Conservation (phyloP, 2,329 filamentous ascomycete genomes). For the Lachnellula arida region DNA sequence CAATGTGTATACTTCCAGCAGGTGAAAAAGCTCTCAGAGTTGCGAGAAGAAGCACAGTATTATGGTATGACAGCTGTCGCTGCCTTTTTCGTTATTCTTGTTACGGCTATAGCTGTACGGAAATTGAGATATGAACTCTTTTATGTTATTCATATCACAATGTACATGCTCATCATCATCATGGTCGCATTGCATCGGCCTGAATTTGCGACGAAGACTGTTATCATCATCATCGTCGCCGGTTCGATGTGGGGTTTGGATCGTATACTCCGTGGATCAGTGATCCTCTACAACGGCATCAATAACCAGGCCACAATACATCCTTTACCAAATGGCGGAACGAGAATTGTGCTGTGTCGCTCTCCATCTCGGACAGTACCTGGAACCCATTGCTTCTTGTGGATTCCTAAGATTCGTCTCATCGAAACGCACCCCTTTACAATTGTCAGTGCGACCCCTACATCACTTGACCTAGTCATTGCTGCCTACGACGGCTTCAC, state of each 20-base stretch:
- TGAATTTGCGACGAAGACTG: slow-evolving; percentile 35
- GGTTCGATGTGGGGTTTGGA: slow-evolving; percentile 48
- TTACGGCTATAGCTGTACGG: slow-evolving; percentile 38
- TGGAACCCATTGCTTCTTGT: slow-evolving; percentile 60
- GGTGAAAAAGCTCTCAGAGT: slow-evolving; percentile 36
- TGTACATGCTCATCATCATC: slow-evolving; percentile 46
- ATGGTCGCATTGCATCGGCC: slow-evolving; percentile 50
- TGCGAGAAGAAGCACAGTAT: slow-evolving; percentile 22
- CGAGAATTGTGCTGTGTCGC: slow-evolving; percentile 50
- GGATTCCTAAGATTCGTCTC: slow-evolving; percentile 53
- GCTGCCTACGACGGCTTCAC: slow-evolving; percentile 57
- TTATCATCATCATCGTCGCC: slow-evolving; percentile 40
- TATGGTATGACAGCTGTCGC: slow-evolving; percentile 44
- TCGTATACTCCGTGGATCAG: slow-evolving; percentile 42
- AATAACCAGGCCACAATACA: slow-evolving; percentile 50
- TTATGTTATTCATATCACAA: slow-evolving; percentile 47
- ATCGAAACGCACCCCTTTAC: slow-evolving; percentile 62
- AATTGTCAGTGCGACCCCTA: slow-evolving; percentile 40
- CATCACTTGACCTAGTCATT: slow-evolving; percentile 51
- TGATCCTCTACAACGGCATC: slow-evolving; percentile 41
- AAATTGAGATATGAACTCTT: slow-evolving; percentile 51
- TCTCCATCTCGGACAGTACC: slow-evolving; percentile 41
- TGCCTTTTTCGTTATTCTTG: slow-evolving; percentile 41
- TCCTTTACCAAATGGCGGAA: slow-evolving; percentile 49
- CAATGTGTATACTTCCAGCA: slow-evolving; percentile 4